Evolutionary conservation across 495 filamentous ascomycete species (phyloP).

Genomic region (Trichocladium antarcticum): DNA sequence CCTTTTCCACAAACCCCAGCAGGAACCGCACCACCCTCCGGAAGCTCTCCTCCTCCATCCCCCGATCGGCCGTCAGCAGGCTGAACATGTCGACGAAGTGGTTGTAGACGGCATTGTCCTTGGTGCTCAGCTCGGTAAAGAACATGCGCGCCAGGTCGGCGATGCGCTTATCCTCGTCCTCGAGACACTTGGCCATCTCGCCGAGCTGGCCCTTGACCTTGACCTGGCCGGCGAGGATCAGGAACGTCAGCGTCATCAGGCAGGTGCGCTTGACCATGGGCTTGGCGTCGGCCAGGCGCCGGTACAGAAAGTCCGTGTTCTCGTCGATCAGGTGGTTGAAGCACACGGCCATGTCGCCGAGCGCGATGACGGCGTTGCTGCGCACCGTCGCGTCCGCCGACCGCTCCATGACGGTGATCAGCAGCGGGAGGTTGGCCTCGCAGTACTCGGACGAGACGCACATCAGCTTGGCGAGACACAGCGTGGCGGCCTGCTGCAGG

Average conservation of each 20-base stretch:
- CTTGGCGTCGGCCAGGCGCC: slow-evolving; percentile 78
- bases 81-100: slow-evolving; percentile 99
- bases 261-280: slow-evolving; percentile 91
- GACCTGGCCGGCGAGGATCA: slow-evolving; percentile 94
- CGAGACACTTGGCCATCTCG: slow-evolving; percentile 97
- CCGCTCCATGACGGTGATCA: slow-evolving; percentile 96
- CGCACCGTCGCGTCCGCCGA: slow-evolving; percentile 81
- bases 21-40: slow-evolving; percentile 83
- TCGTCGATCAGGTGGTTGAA: slow-evolving; percentile 99
- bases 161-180: slow-evolving; percentile 87
- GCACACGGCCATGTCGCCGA: slow-evolving; percentile 98
- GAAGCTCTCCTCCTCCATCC: slow-evolving; percentile 73
- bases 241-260: slow-evolving; percentile 95
- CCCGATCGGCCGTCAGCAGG: slow-evolving; percentile 68
- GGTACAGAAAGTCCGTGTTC: slow-evolving; percentile 96
- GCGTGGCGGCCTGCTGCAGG: slow-evolving; percentile 81
- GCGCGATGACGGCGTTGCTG: slow-evolving; percentile 89
- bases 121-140: slow-evolving; percentile 91
- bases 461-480: slow-evolving; percentile 98
- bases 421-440: slow-evolving; percentile 79
- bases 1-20: slow-evolving; percentile 94
- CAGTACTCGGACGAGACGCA: slow-evolving; percentile 93
- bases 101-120: slow-evolving; percentile 98
- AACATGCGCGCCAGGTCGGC: slow-evolving; percentile 94
- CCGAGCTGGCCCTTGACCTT: slow-evolving; percentile 99